Evolutionary conservation across 176 grass and related monocot genomes (phyloP), one percentile per base, ranked within the genome.

Genomic region (Oryza nivara): DNA sequence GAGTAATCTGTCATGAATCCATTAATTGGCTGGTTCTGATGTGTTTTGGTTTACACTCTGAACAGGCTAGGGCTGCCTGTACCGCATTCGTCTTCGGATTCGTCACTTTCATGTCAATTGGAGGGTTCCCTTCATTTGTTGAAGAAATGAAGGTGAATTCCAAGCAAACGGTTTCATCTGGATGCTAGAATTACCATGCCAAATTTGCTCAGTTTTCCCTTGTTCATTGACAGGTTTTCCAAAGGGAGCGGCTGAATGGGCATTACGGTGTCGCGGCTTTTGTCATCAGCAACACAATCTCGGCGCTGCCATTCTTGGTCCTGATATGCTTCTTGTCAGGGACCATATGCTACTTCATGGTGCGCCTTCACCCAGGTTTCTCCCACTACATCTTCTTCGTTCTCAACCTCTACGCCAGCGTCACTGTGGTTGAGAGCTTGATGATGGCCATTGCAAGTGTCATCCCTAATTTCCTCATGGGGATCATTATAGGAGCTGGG

Each of bases 361-460:
- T 99, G 28, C 88, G 72, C 40, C 88, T 99, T 13, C 97, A 99
- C 81, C 89, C 97, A 1, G 97, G 97, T 67, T 94, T 96, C 65
- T 78, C 28, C 3, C 93, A 96, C 91, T 99, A 94, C 34, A 81
- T 99, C 35, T 99, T 96, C 88, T 99, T 96, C 49, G 69, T 94
- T 32, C 58, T 99, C 79, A 86, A 88, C 83, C 92, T 99, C 23
- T 96, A 99, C 9, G 89, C 90, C 65, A 96, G 97, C 34, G 93
- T 99, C 63, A 99, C 93, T 0, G 97, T 99, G 19, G 97, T 99
- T 8, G 97, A 99, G 88, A 99, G 97, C 64, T 84, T 99, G 49
- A 99, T 99, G 97, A 99, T 99, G 97, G 91, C 90, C 74, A 99
- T 99, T 81, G 97, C 97, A 32, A 99, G 93, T 85, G 97, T 99